phyloP scores from a whole-genome alignment of 2,329 filamentous ascomycete genomes.

The Fusarium compactum region DNA sequence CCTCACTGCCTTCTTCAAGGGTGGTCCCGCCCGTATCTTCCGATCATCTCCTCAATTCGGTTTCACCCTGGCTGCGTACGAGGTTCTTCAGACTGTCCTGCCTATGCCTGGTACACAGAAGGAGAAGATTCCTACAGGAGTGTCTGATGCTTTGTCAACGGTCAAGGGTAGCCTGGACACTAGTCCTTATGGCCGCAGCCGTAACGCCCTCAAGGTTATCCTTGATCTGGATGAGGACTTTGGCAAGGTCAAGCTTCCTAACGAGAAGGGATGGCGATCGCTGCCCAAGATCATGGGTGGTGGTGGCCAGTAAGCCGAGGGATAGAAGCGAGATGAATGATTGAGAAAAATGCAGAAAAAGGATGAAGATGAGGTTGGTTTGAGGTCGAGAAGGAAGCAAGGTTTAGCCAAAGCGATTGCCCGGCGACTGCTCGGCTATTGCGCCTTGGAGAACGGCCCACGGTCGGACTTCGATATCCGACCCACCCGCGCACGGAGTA shows the following conservation, averaged over 20 bases:
- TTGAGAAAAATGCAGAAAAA: slow-evolving; percentile 1
- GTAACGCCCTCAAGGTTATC: slow-evolving; percentile 95
- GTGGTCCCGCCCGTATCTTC: slow-evolving; percentile 92
- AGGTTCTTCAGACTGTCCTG: slow-evolving; percentile 84
- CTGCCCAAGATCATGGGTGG: slow-evolving; percentile 64
- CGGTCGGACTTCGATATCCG: slow-evolving; percentile 36
- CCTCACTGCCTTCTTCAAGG: slow-evolving; percentile 98
- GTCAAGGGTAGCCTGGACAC: slow-evolving; percentile 52
- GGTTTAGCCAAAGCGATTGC: slow-evolving; percentile 26
- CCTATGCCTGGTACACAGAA: slow-evolving; percentile 75
- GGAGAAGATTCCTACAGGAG: slow-evolving; percentile 67
- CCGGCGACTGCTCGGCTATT: slow-evolving; percentile 44
- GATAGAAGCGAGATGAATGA: slow-evolving; percentile 11
- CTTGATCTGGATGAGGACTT: slow-evolving; percentile 95
- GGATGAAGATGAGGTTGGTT: slow-evolving; percentile 10
- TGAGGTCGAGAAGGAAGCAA: slow-evolving; percentile 17
- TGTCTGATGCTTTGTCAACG: slow-evolving; percentile 71
- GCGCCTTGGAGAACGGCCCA: slow-evolving; percentile 16
- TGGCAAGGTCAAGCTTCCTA: slow-evolving; percentile 75
- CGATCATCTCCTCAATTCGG: slow-evolving; percentile 97
- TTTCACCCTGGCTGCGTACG: slow-evolving; percentile 95
- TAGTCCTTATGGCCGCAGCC: slow-evolving; percentile 71
- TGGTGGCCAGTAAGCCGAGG: slow-evolving; percentile 46
- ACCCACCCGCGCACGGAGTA: slow-evolving; percentile 32
- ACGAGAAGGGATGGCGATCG: slow-evolving; percentile 65